phyloP scores from a whole-genome alignment of 345 rosid genomes.

The Arabis alpina region DNA sequence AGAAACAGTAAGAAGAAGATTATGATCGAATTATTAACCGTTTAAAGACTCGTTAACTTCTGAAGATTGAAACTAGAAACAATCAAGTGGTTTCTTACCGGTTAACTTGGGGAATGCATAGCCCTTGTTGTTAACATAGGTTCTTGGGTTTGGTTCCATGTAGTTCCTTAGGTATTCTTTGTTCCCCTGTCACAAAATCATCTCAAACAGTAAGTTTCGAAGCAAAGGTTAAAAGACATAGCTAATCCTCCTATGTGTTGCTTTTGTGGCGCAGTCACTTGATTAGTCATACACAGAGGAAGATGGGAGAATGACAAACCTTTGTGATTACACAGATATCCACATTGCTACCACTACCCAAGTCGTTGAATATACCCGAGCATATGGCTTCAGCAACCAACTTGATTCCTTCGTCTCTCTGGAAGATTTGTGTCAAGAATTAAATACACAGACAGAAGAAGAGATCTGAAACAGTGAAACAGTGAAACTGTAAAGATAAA shows the following conservation, averaged over 20 bases:
- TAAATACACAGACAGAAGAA: neutral
- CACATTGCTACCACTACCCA: constrained; percentile 94
- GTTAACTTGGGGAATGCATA: constrained; percentile 75
- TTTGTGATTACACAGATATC: constrained; percentile 87
- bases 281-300: neutral
- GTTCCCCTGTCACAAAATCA: constrained; percentile 55
- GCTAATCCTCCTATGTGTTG: neutral
- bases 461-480: neutral
- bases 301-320: constrained; percentile 45
- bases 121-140: constrained; percentile 59
- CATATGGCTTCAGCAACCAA: constrained; percentile 76
- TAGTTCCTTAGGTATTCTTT: constrained; percentile 81
- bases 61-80: constrained; percentile 4
- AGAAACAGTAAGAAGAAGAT: neutral
- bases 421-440: constrained; percentile 21
- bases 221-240: neutral
- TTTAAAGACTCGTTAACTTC: neutral
- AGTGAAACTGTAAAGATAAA: neutral
- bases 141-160: constrained; percentile 77
- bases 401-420: constrained; percentile 80
- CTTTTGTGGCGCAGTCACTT: neutral
- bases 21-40: neutral
- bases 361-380: constrained; percentile 79
- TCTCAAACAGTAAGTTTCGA: constrained; percentile 14
- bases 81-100: constrained; percentile 48